Percentiles rank a stretch among this genome's conserved stretches.
Conservation (phyloP, 129 eudicot species). For the Erigeron canadensis region DNA sequence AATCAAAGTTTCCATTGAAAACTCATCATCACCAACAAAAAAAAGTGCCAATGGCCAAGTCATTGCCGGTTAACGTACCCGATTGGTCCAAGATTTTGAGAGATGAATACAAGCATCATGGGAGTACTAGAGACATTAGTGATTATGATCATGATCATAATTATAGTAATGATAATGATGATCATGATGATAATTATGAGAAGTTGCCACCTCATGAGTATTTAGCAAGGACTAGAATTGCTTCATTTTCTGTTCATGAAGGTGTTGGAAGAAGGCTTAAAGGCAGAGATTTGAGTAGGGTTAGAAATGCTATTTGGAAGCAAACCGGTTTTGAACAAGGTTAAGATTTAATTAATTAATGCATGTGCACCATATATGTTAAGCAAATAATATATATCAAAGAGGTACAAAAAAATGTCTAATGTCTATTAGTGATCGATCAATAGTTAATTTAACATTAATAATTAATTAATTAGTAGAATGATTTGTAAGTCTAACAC, state of each 20-base stretch:
- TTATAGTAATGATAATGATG: slow-evolving; percentile 25
- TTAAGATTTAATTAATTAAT: too few relatives aligned
- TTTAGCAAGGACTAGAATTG: slow-evolving; percentile 65
- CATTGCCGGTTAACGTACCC: slow-evolving; percentile 76
- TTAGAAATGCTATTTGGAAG: slow-evolving; percentile 88
- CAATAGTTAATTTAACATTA: slow-evolving; percentile 29
- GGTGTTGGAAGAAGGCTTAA: slow-evolving; percentile 80
- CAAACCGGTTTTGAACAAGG: slow-evolving; percentile 74
- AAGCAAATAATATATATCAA: neutral
- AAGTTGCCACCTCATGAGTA: slow-evolving; percentile 82
- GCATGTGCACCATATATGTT: neutral
- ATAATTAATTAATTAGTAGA: neutral
- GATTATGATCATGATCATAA: slow-evolving; percentile 19
- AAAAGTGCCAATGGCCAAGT: slow-evolving; percentile 32
- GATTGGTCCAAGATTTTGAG: slow-evolving; percentile 88
- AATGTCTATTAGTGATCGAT: too few relatives aligned
- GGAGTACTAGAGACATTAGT: slow-evolving; percentile 19
- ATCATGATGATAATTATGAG: slow-evolving; percentile 37
- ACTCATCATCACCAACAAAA: slow-evolving; percentile 24
- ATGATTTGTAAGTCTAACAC: slow-evolving; percentile 29
- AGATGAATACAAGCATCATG: slow-evolving; percentile 41
- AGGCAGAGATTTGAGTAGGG: slow-evolving; percentile 87
- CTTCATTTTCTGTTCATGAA: slow-evolving; percentile 84
- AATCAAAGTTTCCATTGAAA: slow-evolving; percentile 39
- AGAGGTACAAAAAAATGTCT: slow-evolving; percentile 23